phyloP scores from a whole-genome alignment of 2,329 filamentous ascomycete species.

The Neocatenulostroma microsporum region DNA sequence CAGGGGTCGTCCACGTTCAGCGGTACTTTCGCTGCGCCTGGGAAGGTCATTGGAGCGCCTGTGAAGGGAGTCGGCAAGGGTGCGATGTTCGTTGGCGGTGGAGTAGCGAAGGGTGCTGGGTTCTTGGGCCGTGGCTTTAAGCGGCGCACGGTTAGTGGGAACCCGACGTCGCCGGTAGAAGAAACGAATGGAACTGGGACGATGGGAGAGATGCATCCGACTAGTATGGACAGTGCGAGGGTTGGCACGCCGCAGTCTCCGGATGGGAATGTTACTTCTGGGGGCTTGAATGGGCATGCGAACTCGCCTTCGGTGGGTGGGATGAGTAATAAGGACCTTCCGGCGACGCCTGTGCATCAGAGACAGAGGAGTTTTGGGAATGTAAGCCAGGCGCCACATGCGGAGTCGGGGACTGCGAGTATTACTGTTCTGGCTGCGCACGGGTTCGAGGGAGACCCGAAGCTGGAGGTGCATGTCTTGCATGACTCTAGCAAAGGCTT shows the following conservation, averaged over 20 bases:
- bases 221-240: no score
- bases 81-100: constrained; percentile 61
- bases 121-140: constrained; percentile 83
- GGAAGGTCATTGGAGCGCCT: constrained; percentile 88
- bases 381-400: constrained; percentile 24
- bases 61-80: constrained; percentile 84
- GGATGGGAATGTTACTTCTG: constrained; percentile 27
- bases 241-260: constrained; percentile 23
- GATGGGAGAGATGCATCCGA: no score
- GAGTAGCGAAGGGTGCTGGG: constrained; percentile 80
- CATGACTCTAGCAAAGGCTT: constrained; percentile 48
- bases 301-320: constrained; percentile 18
- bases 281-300: constrained; percentile 16
- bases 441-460: constrained; percentile 54
- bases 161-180: constrained; percentile 17
- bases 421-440: constrained; percentile 73
- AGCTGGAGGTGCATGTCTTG: constrained; percentile 28
- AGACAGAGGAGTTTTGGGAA: constrained; percentile 40
- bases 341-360: constrained; percentile 33
- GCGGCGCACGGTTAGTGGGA: constrained; percentile 53
- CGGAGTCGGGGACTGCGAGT: constrained; percentile 64
- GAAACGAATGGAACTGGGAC: no score
- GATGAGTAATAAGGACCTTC: constrained; percentile 16
- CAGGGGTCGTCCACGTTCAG: constrained; percentile 91
- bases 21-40: constrained; percentile 78